phyloP scores from a whole-genome alignment of 1,139 yeast species.

The Hyphopichia buzzinii region DNA sequence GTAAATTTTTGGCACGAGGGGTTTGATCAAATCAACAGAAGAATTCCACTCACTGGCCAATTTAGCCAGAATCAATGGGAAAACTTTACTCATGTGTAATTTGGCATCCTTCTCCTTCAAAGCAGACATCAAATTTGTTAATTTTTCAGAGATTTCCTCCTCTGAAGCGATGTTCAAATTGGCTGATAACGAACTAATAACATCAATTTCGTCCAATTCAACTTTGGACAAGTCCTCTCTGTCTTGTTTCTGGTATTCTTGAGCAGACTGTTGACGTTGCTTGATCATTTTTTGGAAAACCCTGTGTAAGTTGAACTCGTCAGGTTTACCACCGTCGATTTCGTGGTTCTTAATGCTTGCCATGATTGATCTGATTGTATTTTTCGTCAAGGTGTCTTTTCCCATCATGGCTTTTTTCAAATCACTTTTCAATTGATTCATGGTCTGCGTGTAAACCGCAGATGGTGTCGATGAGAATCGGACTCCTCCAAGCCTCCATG shows the following conservation, averaged over 20 bases:
- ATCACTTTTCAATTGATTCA: constrained; percentile 40
- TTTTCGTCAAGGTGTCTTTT: constrained; percentile 46
- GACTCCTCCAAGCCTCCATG: not conserved
- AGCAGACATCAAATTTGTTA: constrained; percentile 3
- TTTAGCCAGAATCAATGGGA: constrained; percentile 12
- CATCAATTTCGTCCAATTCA: constrained; percentile 15
- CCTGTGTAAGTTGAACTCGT: constrained; percentile 14
- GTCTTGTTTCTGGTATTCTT: constrained; percentile 13
- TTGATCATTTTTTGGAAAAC: constrained; percentile 17
- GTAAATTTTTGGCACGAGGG: constrained; percentile 13
- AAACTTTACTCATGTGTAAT: constrained; percentile 6
- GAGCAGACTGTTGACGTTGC: constrained; percentile 16
- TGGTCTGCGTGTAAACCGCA: constrained; percentile 23
- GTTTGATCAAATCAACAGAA: constrained; percentile 13
- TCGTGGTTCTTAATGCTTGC: constrained; percentile 61
- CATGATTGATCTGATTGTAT: constrained; percentile 54
- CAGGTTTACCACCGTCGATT: constrained; percentile 14
- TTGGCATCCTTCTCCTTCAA: constrained; percentile 6
- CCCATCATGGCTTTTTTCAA: constrained; percentile 48
- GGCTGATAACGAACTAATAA: constrained; percentile 14
- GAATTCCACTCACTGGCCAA: constrained; percentile 14
- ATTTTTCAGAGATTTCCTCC: constrained; percentile 14
- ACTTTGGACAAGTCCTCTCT: constrained; percentile 18
- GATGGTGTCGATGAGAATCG: constrained; percentile 18
- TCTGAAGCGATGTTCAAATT: constrained; percentile 17